These are phyloP conservation scores for Vigna unguiculata DNA, from an alignment of 306 rosid species.

Conservation along the genomic window DNA sequence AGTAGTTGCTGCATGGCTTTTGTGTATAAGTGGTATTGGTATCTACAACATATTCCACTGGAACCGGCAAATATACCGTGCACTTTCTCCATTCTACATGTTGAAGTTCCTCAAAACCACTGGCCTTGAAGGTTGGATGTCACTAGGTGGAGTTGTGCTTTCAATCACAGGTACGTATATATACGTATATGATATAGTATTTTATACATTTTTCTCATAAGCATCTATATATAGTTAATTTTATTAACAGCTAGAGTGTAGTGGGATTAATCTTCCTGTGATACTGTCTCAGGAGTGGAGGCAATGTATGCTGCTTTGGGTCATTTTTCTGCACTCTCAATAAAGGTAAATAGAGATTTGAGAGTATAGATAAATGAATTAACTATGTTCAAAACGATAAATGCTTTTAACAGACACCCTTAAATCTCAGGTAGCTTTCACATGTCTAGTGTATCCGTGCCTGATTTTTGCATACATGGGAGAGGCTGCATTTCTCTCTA, in stretches of 20 bases:
- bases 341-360: conserved; percentile 61
- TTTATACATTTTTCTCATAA: neutral
- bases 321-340: conserved; percentile 83
- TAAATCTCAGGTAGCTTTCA: conserved; percentile 75
- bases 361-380: neutral
- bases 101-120: conserved; percentile 62
- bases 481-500: conserved; percentile 85
- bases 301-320: conserved; percentile 90
- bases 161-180: conserved; percentile 71
- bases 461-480: conserved; percentile 92
- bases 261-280: conserved; percentile 42
- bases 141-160: conserved; percentile 76
- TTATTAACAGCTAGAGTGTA: conserved; percentile 27
- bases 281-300: conserved; percentile 77
- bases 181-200: conserved; percentile 44
- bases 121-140: conserved; percentile 75
- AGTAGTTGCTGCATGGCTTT: conserved; percentile 72
- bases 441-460: conserved; percentile 84
- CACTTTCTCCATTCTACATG: conserved; percentile 82
- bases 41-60: conserved; percentile 73
- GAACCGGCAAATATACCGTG: conserved; percentile 63
- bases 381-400: neutral
- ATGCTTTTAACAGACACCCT: conserved; percentile 34
- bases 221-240: conserved; percentile 29
- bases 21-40: conserved; percentile 72